phyloP scores from a whole-genome alignment of 75 land plant species.

The Pseudotsuga menziesii region DNA sequence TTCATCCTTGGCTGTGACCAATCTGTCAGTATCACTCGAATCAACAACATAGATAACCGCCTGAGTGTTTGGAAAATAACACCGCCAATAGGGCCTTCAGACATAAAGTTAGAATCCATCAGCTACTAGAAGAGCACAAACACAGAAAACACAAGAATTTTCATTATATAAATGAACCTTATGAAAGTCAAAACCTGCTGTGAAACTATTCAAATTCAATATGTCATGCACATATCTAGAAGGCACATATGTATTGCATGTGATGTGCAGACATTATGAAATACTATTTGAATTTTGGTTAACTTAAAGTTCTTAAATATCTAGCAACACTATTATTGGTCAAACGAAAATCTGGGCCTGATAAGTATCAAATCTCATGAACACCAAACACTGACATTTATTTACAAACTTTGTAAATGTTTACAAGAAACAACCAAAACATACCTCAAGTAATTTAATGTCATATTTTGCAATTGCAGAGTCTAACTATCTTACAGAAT shows the following conservation, averaged over 20 bases:
- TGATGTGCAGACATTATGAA: neutral
- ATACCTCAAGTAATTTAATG: no score
- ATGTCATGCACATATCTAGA: neutral
- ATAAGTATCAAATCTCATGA: neutral
- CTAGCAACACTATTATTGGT: neutral
- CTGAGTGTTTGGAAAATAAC: conserved; percentile 98
- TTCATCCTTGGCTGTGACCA: conserved; percentile 89
- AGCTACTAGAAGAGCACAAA: neutral
- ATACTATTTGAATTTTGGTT: neutral
- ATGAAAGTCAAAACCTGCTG: neutral
- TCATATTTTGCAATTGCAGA: no score
- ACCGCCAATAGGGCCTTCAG: conserved; percentile 96
- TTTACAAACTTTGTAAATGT: no score
- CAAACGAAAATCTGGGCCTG: neutral
- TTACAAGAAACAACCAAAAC: no score
- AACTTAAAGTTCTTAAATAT: neutral
- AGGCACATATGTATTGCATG: neutral
- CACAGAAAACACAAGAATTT: no score
- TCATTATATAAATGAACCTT: neutral
- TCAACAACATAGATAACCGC: conserved; percentile 98
- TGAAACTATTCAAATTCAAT: neutral
- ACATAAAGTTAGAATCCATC: neutral
- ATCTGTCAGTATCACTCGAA: conserved; percentile 93
- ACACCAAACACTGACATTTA: neutral
- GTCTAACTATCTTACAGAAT: no score